Base-by-base conservation (phyloP, 495 filamentous ascomycete genomes). In the Immersiella caudata region DNA sequence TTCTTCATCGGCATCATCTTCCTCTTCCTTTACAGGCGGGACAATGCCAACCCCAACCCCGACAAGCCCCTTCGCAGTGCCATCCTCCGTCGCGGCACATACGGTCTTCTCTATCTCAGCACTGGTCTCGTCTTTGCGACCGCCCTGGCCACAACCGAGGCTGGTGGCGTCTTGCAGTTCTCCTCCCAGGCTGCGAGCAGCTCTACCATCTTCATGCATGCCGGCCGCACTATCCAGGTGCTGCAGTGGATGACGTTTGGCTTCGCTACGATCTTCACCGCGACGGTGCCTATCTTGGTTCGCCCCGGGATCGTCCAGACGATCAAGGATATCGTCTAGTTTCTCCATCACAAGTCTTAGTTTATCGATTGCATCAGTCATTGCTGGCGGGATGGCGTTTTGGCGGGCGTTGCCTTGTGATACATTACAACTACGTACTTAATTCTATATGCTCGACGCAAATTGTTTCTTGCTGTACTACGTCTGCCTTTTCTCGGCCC, bases 201-300 rank as follows among this genome's bases (percentile, higher is more conserved):
- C 12, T 33, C 52, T 6, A 22, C 60, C 16, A 69, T 77, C 21
- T 33, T 71, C 22, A 72, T 76, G 49, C 62, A 70, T 25, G 49
- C 64, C 1, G 75, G 75, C 0, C 67, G 63, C 8, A 72, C 74
- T 16, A 51, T 78, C 56, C 74, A 75, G 74, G 74, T 78, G 27
- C 33, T 76, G 60, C 75, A 78, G 74, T 78, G 75, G 75, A 68
- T 74, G 56, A 61, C 68, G 35, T 75, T 78, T 65, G 75, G 74
- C 46, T 76, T 75, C 12, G 49, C 69, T 65, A 20, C 65, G n/a
- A 16, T 71, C 24, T 78, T 78, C 35, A 69, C 54, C 25, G 24
- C 70, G 27, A 46, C 70, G 6, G 71, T 73, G 65, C 75, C 75
- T 21, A 57, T 69, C 0, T 20, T 75, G 62, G 61, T 68, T 27